Evolutionary conservation across 1,139 yeast genomes (phyloP).

Genomic region (Pichia sp.): DNA sequence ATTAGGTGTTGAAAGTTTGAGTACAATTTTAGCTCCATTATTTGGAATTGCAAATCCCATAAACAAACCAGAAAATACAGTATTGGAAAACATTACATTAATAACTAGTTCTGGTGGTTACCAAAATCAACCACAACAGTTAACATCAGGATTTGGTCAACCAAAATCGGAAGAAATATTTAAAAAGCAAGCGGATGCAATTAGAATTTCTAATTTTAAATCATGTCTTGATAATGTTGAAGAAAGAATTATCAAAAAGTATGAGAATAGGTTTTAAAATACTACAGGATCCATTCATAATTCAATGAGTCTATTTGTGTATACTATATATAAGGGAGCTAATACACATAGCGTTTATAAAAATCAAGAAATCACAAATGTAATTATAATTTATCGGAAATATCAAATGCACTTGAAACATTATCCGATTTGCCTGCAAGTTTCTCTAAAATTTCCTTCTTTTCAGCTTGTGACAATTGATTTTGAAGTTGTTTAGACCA

Average conservation of each 20-base stretch:
- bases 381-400: conserved; percentile 8
- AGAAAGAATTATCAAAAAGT: conserved; percentile 36
- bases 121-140: conserved; percentile 42
- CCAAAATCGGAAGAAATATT: conserved; percentile 58
- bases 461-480: conserved; percentile 12
- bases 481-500: conserved; percentile 17
- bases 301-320: too few relatives aligned
- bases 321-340: too few relatives aligned
- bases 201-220: conserved; percentile 4
- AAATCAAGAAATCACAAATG: too few relatives aligned
- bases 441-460: not conserved
- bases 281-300: too few relatives aligned
- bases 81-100: conserved; percentile 7
- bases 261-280: conserved; percentile 4
- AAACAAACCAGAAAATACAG: conserved; percentile 6
- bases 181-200: conserved; percentile 65
- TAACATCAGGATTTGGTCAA: conserved; percentile 40
- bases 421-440: conserved; percentile 1
- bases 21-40: conserved; percentile 1
- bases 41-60: conserved; percentile 3
- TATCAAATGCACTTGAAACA: conserved; percentile 5
- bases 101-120: conserved; percentile 12
- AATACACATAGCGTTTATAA: too few relatives aligned
- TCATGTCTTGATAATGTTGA: conserved; percentile 57
- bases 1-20: conserved; percentile 73